These are phyloP conservation scores for Blastobotrys buckinghamii DNA, from an alignment of 1,139 yeast species.

Conservation along the genomic window DNA sequence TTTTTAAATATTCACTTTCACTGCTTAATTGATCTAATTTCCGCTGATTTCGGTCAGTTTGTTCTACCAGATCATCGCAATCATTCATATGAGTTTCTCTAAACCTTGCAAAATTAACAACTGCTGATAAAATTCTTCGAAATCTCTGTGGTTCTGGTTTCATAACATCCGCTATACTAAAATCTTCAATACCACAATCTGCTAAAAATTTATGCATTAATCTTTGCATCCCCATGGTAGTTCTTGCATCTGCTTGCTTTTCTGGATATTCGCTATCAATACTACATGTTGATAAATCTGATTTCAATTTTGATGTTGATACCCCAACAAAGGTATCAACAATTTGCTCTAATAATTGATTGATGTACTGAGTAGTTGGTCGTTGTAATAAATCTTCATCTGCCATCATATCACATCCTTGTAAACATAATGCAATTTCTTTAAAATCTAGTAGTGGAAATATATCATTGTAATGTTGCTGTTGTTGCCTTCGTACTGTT, in stretches of 20 bases:
- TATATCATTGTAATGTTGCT: constrained; percentile 26
- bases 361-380: constrained; percentile 63
- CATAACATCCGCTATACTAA: constrained; percentile 60
- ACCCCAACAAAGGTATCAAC: constrained; percentile 65
- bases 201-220: constrained; percentile 57
- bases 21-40: constrained; percentile 38
- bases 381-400: constrained; percentile 56
- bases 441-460: constrained; percentile 64
- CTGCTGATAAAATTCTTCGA: constrained; percentile 67
- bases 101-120: constrained; percentile 79
- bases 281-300: constrained; percentile 25
- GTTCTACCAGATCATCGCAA: constrained; percentile 54
- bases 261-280: constrained; percentile 26
- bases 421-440: constrained; percentile 59
- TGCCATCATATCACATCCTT: constrained; percentile 33
- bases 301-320: constrained; percentile 43
- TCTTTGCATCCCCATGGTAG: constrained; percentile 50
- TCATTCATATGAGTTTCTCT: constrained; percentile 71
- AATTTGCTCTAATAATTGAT: constrained; percentile 60
- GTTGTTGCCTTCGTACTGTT: constrained; percentile 16
- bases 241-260: constrained; percentile 30
- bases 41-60: constrained; percentile 48
- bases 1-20: constrained; percentile 41
- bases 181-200: constrained; percentile 74
- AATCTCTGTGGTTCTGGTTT: constrained; percentile 67